Conservation (phyloP, 768 basidiomycete species). For the Crepidotus variabilis region DNA sequence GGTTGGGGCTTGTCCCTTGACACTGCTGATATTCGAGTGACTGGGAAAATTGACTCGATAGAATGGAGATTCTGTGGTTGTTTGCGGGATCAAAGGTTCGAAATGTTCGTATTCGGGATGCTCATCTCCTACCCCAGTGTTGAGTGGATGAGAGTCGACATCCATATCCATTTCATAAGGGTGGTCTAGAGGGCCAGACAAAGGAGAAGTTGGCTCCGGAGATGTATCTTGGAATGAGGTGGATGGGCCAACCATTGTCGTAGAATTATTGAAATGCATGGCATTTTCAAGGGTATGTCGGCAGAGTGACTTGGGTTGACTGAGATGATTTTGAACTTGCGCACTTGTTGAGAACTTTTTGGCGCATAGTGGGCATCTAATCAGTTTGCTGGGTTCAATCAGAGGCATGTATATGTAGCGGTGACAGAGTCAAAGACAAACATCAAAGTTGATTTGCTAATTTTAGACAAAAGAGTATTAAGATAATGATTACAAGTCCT, state of each 20-base stretch:
- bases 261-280: neutral
- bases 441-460: no score
- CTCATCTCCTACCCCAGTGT: neutral
- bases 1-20: conserved; percentile 12
- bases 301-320: neutral
- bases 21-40: conserved; percentile 7
- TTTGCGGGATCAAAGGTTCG: no score
- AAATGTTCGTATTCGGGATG: neutral
- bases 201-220: neutral
- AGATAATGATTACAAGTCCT: neutral
- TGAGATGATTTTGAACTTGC: neutral
- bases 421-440: no score
- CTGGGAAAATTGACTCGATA: neutral
- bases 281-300: neutral
- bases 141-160: no score
- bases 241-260: neutral
- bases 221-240: neutral
- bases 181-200: neutral
- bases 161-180: no score
- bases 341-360: neutral
- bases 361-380: neutral
- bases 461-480: no score
- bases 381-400: no score
- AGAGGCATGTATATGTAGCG: no score
- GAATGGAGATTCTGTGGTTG: neutral